These are phyloP conservation scores for Puccinia horiana DNA, from an alignment of 1,284 basidiomycete genomes.

Conservation along the genomic window DNA sequence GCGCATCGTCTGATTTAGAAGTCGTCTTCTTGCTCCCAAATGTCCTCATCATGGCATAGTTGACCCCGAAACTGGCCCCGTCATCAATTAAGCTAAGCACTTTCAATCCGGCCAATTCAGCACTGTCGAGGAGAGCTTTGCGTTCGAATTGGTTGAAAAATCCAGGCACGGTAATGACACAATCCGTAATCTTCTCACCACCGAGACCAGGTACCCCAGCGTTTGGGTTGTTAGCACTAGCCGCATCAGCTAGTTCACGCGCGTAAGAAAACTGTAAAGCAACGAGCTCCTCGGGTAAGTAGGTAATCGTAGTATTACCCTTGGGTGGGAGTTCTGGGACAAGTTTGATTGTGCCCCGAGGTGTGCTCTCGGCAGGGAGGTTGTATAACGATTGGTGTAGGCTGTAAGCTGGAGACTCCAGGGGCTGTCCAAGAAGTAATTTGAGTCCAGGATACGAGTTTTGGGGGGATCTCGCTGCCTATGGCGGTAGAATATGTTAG, in stretches of 20 bases:
- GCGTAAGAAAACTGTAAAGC: slow-evolving; percentile 93
- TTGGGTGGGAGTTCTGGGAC: slow-evolving; percentile 27
- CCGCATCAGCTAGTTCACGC: slow-evolving; percentile 78
- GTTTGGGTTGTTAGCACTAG: slow-evolving; percentile 61
- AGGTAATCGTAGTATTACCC: slow-evolving; percentile 24
- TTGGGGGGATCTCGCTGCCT: slow-evolving; percentile 83
- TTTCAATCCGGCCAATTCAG: slow-evolving; percentile 82
- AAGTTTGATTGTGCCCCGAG: slow-evolving; percentile 35
- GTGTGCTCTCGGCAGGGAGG: slow-evolving; percentile 63
- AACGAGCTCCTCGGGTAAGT: slow-evolving; percentile 82
- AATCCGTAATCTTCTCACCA: slow-evolving; percentile 73
- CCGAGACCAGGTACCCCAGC: slow-evolving; percentile 43
- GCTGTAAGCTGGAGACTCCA: slow-evolving; percentile 65
- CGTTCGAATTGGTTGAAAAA: slow-evolving; percentile 85
- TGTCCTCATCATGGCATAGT: slow-evolving; percentile 91
- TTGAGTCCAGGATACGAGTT: slow-evolving; percentile 87
- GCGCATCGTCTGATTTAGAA: slow-evolving; percentile 32
- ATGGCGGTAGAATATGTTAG: neutral
- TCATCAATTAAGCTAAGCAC: slow-evolving; percentile 86
- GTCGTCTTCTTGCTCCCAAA: slow-evolving; percentile 63
- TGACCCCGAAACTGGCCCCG: slow-evolving; percentile 75
- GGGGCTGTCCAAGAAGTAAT: slow-evolving; percentile 75
- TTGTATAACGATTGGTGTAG: slow-evolving; percentile 67
- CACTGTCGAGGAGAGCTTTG: slow-evolving; percentile 83
- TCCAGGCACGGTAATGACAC: slow-evolving; percentile 77